A percentile compares a stretch with the other conserved stretches of the same genome.
Conservation (phyloP, 2,329 filamentous ascomycete genomes). For the Alternaria burnsii region DNA sequence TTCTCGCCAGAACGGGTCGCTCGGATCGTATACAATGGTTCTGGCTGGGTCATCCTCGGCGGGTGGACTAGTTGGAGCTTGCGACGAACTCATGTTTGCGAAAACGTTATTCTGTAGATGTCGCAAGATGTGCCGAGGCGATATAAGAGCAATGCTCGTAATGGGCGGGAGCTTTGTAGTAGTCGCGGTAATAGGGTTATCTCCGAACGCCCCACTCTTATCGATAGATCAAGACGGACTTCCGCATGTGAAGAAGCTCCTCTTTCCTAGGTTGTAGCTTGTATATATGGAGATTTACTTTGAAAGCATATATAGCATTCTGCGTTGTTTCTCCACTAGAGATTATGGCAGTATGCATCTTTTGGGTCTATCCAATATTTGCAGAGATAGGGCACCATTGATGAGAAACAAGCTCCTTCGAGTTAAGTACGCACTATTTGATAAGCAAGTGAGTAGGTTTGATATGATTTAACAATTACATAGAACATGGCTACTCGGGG, state of each 20-base stretch:
- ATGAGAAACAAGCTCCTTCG: neutral
- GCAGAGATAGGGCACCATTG: neutral
- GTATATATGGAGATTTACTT: neutral
- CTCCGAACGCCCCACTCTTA: conserved; percentile 18
- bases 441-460: neutral
- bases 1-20: conserved; percentile 46
- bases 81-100: conserved; percentile 38
- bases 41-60: conserved; percentile 37
- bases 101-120: conserved; percentile 2
- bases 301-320: neutral
- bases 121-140: conserved; percentile 14
- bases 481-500: neutral
- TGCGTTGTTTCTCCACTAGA: neutral
- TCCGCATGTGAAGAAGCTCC: neutral
- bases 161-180: conserved; percentile 15
- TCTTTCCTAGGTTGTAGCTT: neutral
- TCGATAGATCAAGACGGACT: conserved; percentile 11
- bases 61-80: conserved; percentile 31
- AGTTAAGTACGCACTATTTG: neutral
- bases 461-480: neutral
- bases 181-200: conserved; percentile 16
- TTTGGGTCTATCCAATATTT: neutral
- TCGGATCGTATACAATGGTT: conserved; percentile 44
- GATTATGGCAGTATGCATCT: neutral
- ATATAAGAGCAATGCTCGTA: conserved; percentile 11